Evolutionary conservation across 148 eudicot genomes (phyloP).

Genomic region (Fagopyrum esculentum): DNA sequence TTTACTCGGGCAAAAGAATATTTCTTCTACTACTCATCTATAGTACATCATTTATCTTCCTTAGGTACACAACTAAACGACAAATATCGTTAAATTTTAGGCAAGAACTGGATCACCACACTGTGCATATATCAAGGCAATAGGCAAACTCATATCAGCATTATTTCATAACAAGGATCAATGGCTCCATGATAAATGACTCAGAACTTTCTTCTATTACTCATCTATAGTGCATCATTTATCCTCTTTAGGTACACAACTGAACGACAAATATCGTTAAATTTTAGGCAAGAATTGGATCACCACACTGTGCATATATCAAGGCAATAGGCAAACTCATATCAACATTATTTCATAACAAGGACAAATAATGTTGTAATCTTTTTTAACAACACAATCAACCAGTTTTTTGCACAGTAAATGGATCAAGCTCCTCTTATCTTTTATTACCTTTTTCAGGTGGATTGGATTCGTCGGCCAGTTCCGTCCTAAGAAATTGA

Average conservation of each 20-base stretch:
- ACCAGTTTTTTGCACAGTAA: not conserved
- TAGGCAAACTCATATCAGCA: not conserved
- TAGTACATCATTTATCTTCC: not conserved
- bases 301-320: not conserved
- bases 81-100: not conserved
- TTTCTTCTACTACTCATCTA: not conserved
- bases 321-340: not conserved
- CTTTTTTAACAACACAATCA: too few species aligned
- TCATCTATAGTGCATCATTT: not conserved
- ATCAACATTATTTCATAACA: not conserved
- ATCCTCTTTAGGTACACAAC: not conserved
- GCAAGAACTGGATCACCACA: not conserved
- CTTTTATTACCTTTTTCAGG: conserved; percentile 28
- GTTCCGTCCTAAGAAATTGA: conserved; percentile 66
- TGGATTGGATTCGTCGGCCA: conserved; percentile 73
- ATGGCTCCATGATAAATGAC: not conserved
- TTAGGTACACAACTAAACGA: not conserved
- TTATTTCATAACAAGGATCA: not conserved
- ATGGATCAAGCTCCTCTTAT: not conserved
- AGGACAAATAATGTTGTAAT: not conserved
- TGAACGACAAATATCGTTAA: not conserved
- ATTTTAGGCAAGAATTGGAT: not conserved
- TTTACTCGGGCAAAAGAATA: not conserved
- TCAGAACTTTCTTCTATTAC: not conserved
- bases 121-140: not conserved